These are phyloP conservation scores for Penicillium sp. DNA, from an alignment of 2,329 filamentous ascomycete species.

Conservation along the genomic window DNA sequence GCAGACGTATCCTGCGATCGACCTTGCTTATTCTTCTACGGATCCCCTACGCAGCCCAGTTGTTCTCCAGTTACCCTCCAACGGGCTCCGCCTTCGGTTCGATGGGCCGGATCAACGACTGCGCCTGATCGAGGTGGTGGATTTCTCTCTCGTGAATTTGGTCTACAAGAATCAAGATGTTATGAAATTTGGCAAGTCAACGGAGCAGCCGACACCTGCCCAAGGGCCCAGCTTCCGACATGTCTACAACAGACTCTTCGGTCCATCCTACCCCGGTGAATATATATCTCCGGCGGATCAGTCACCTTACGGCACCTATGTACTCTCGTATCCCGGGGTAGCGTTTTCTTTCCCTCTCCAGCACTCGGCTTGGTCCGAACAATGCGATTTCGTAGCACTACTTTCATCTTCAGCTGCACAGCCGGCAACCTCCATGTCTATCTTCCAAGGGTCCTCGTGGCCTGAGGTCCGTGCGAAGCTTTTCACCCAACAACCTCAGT, in stretches of 20 bases:
- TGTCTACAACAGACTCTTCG: conserved; percentile 91
- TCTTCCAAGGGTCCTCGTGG: conserved; percentile 92
- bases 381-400: conserved; percentile 80
- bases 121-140: conserved; percentile 84
- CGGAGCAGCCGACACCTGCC: conserved; percentile 38
- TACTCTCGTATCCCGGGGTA: conserved; percentile 91
- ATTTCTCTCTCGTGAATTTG: conserved; percentile 84
- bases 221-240: conserved; percentile 79
- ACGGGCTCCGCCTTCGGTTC: conserved; percentile 88
- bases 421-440: conserved; percentile 81
- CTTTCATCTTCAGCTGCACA: conserved; percentile 78
- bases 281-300: conserved; percentile 70
- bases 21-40: conserved; percentile 77
- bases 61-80: conserved; percentile 74
- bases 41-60: conserved; percentile 77
- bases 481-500: conserved; percentile 75
- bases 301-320: conserved; percentile 72
- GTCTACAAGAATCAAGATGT: conserved; percentile 82
- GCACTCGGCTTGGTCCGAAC: conserved; percentile 71
- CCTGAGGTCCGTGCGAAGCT: conserved; percentile 75
- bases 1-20: conserved; percentile 78
- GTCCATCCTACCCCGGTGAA: conserved; percentile 91
- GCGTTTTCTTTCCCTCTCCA: conserved; percentile 88
- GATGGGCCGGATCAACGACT: conserved; percentile 92
- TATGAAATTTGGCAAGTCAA: conserved; percentile 58